phyloP scores from a whole-genome alignment of 306 rosid genomes.

The Glycyrrhiza uralensis region DNA sequence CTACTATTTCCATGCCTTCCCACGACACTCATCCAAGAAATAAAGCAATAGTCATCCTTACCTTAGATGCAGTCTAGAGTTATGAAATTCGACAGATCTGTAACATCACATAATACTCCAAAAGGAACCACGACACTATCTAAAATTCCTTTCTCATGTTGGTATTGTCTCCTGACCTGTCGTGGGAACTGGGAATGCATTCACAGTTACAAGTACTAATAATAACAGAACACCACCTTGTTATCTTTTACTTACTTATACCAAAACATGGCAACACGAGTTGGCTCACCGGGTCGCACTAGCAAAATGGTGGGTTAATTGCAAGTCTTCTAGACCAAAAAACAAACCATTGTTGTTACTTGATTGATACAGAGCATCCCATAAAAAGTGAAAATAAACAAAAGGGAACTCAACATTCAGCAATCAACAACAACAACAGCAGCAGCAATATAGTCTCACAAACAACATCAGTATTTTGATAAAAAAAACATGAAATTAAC shows the following conservation, averaged over 20 bases:
- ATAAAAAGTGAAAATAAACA: not conserved
- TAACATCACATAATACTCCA: not conserved
- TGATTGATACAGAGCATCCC: not conserved
- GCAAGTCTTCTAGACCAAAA: too few species aligned
- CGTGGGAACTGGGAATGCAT: not conserved
- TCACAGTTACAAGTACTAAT: not conserved
- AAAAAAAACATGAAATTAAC: not conserved
- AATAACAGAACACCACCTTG: not conserved
- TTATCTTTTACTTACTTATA: not conserved
- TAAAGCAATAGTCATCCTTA: not conserved
- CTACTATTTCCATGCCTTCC: not conserved
- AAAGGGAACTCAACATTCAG: not conserved
- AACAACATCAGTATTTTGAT: not conserved
- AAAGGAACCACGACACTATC: not conserved
- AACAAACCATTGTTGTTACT: not conserved
- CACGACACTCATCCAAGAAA: not conserved
- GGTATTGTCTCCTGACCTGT: not conserved
- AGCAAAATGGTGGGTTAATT: too few species aligned
- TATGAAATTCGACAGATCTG: not conserved
- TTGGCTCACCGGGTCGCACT: too few species aligned
- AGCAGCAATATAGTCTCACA: not conserved
- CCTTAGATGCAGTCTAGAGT: not conserved
- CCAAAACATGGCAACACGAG: not conserved
- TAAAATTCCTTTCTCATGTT: not conserved
- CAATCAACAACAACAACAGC: not conserved